Base-by-base conservation (phyloP, 2,329 filamentous ascomycete species). In the Triangularia setosa region DNA sequence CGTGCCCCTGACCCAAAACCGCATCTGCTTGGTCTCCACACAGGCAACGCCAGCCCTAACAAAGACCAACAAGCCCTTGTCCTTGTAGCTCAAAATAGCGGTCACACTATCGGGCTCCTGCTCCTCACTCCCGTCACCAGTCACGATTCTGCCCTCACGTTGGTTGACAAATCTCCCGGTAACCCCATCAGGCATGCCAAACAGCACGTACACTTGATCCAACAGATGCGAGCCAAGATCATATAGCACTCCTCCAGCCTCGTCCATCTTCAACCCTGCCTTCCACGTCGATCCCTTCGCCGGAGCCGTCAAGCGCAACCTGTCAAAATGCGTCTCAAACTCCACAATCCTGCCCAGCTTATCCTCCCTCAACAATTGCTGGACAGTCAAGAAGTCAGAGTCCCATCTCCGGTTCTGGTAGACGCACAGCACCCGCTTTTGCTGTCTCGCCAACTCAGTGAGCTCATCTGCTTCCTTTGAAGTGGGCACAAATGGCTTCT, bases 401-500 rank as follows among this genome's bases (percentile, higher is more conserved):
- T 95, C 91, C 85, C 86, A 94, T 61, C 91, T 82, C 28, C 91
- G 85, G 79, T 92, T 91, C 79, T 91, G 88, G 75, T 89, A 91
- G n/a, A 90, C 87, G 67, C 86, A 87, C 65, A 91, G 75, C 54
- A 88, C 73, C 62, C 80, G 80, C 40, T 79, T 75, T 56, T 81
- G 75, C 64, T 82, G 75, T 67, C 80, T 75, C 9, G 88, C 84
- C 58, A 88, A 77, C 9, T 76, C 75, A 54, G 84, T 82, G 6
- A 94, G 84, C 69, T 85, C 77, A 33, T 85, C 81, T 11, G 90
- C 90, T 76, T 93, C 87, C 64, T 84, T 80, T 1, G 84, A 80
- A 1, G 87, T 90, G 21, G 90, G 88, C 12, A 91, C 90, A 74
- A 94, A 94, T 2, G 91, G 91, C 80, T 94, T 94, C 79, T 94